phyloP scores from a whole-genome alignment of 139 green algal species.

The Asterochloris sp. region DNA sequence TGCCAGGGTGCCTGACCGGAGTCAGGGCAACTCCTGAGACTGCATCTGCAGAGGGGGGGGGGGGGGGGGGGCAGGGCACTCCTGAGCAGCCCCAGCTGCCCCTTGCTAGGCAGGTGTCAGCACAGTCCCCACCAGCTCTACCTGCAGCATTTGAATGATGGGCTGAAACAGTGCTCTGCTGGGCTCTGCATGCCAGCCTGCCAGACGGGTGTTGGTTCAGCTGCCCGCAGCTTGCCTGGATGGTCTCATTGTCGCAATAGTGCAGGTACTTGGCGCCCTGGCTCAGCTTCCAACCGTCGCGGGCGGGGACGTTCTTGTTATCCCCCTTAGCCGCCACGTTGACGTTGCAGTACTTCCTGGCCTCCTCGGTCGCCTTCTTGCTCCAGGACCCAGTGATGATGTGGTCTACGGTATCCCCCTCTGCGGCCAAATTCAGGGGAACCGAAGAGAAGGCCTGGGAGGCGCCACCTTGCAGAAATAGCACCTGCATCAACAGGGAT shows the following conservation, averaged over 20 bases:
- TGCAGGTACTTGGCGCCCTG: slow-evolving; percentile 86
- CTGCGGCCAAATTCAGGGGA: slow-evolving; percentile 84
- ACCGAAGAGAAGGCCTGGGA: slow-evolving; percentile 92
- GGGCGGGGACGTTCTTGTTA: slow-evolving; percentile 79
- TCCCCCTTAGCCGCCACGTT: slow-evolving; percentile 85
- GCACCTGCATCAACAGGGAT: slow-evolving; percentile 30
- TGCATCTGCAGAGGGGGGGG: not conserved
- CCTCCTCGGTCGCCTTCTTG: slow-evolving; percentile 92
- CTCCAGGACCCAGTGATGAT: slow-evolving; percentile 92
- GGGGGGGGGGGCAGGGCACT: too few species aligned
- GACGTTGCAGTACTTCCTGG: slow-evolving; percentile 64
- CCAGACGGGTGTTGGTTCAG: not conserved
- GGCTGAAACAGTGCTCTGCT: not conserved
- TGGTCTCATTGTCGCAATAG: slow-evolving; percentile 99
- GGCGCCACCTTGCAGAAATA: slow-evolving; percentile 93
- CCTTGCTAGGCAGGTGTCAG: not conserved
- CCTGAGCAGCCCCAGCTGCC: not conserved
- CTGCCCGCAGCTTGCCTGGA: slow-evolving; percentile 37
- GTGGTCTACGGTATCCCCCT: slow-evolving; percentile 83
- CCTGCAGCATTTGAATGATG: not conserved
- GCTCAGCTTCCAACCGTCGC: slow-evolving; percentile 82
- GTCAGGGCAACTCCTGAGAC: not conserved
- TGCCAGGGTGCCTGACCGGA: too few species aligned
- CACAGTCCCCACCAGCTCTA: not conserved
- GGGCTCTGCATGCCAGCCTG: too few species aligned